A percentile compares a stretch with the other conserved stretches of the same genome.
These are phyloP conservation scores for Firmiana major DNA, from an alignment of 345 rosid genomes.

Conservation along the genomic window DNA sequence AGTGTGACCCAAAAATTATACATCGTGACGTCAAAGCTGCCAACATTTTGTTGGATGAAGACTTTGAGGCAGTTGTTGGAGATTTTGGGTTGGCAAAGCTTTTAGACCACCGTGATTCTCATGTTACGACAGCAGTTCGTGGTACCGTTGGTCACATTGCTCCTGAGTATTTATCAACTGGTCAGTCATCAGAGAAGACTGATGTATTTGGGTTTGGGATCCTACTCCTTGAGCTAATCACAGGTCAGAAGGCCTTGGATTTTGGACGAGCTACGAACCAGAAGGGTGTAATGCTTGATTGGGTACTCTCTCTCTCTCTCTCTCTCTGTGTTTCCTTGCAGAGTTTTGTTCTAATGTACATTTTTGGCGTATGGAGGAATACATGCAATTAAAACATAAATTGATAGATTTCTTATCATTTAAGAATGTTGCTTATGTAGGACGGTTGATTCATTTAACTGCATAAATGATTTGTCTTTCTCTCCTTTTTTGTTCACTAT, in stretches of 20 bases:
- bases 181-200: conserved; percentile 91
- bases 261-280: conserved; percentile 80
- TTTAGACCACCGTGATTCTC: conserved; percentile 85
- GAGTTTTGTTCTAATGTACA: neutral
- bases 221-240: conserved; percentile 85
- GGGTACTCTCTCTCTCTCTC: conserved; percentile 43
- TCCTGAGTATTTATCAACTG: conserved; percentile 84
- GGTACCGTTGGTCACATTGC: conserved; percentile 94
- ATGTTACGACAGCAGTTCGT: conserved; percentile 89
- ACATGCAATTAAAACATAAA: neutral
- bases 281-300: conserved; percentile 91
- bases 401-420: neutral
- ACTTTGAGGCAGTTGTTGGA: conserved; percentile 90
- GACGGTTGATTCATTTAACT: neutral
- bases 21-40: conserved; percentile 96
- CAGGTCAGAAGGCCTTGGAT: conserved; percentile 85
- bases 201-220: conserved; percentile 95
- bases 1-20: conserved; percentile 88
- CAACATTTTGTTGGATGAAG: conserved; percentile 83
- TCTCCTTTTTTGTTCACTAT: neutral
- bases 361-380: neutral
- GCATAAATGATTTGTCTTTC: neutral
- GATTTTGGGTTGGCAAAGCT: conserved; percentile 97
- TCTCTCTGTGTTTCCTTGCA: neutral
- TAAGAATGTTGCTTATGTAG: neutral